Conservation (phyloP, 257 asterid species). For the Solanum piurae region DNA sequence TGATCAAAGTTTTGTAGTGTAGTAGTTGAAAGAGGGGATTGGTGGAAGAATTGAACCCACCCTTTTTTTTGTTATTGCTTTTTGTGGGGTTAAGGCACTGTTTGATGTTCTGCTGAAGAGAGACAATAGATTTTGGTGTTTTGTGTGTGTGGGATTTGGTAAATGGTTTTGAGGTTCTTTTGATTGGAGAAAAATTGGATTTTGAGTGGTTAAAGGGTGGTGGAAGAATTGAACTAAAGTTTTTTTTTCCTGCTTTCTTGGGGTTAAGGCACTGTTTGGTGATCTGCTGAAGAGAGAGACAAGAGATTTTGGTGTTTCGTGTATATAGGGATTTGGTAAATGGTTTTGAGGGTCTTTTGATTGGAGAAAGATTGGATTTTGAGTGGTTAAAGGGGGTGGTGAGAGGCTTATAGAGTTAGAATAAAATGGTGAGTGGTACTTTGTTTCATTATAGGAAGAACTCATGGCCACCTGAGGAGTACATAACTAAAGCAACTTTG, state of each 20-base stretch:
- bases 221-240: not conserved
- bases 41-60: not conserved
- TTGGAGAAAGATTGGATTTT: not conserved
- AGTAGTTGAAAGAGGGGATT: not conserved
- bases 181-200: not conserved
- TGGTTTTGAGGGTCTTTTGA: not conserved
- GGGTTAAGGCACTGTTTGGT: not conserved
- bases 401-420: not conserved
- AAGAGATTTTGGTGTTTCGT: not conserved
- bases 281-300: not conserved
- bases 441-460: conserved; percentile 75
- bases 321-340: not conserved
- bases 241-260: not conserved
- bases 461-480: conserved; percentile 98
- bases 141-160: not conserved
- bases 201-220: not conserved
- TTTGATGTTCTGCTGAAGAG: not conserved
- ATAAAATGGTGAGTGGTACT: conserved; percentile 76
- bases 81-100: not conserved
- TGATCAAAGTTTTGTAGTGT: not conserved
- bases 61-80: not conserved
- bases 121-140: not conserved
- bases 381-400: not conserved
- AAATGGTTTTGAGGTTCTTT: not conserved
- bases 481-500: conserved; percentile 65